phyloP scores from a whole-genome alignment of 768 basidiomycete species.

The Phanerochaete carnosa region DNA sequence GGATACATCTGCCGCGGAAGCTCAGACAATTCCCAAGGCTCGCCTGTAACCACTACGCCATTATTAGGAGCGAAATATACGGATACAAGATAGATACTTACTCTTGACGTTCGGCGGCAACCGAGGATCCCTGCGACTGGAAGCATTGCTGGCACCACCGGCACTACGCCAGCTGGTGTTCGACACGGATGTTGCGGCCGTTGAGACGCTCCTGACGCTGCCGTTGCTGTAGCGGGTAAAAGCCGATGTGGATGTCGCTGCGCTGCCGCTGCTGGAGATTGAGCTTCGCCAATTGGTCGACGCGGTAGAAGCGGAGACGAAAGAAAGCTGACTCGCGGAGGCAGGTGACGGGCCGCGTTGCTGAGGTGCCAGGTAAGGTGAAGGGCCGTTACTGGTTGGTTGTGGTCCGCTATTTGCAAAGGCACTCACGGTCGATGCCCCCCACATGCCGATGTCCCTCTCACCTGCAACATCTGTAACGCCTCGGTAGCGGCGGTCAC shows the following conservation, averaged over 20 bases:
- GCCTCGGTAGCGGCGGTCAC: slow-evolving; percentile 1
- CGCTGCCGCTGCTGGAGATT: slow-evolving; percentile 53
- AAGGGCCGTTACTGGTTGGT: slow-evolving; percentile 4
- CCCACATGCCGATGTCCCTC: slow-evolving; percentile 7
- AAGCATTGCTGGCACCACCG: slow-evolving; percentile 6
- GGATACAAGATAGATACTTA: slow-evolving; percentile 36
- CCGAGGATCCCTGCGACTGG: slow-evolving; percentile 1
- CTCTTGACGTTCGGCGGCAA: slow-evolving; percentile 70
- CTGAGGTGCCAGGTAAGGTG: not conserved
- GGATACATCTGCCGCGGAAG: slow-evolving; percentile 63
- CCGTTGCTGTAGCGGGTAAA: slow-evolving; percentile 79
- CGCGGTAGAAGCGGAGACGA: slow-evolving; percentile 58
- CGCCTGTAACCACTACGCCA: slow-evolving; percentile 65
- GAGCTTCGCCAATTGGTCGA: slow-evolving; percentile 81
- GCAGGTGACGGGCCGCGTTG: slow-evolving; percentile 44
- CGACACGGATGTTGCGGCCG: slow-evolving; percentile 78
- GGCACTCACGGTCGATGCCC: slow-evolving; percentile 13
- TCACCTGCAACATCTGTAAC: not conserved
- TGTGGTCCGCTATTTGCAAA: slow-evolving; percentile 11
- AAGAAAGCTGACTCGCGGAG: slow-evolving; percentile 47
- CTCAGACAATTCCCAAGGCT: slow-evolving; percentile 72
- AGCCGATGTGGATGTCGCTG: slow-evolving; percentile 49
- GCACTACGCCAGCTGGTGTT: slow-evolving; percentile 66
- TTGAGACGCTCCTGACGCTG: slow-evolving; percentile 69
- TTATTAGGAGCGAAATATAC: not conserved